These are phyloP conservation scores for Gamsiella multidivaricata DNA, from an alignment of 192 early-diverging fungal genomes.

Conservation along the genomic window DNA sequence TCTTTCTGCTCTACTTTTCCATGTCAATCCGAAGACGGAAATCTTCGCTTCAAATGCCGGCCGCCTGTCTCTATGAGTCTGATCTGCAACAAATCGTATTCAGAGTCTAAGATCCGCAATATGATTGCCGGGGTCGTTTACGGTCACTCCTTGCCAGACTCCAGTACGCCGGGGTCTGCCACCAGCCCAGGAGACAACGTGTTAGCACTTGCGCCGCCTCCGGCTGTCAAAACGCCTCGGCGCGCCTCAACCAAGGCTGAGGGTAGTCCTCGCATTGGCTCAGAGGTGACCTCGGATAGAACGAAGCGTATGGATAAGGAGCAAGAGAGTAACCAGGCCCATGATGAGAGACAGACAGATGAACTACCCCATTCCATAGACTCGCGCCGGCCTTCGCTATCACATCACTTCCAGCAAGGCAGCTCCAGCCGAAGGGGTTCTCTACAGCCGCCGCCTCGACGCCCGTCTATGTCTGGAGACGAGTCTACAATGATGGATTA, in stretches of 20 bases:
- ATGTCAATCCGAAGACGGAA: slow-evolving; percentile 22
- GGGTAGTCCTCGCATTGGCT: background rate
- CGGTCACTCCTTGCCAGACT: slow-evolving; percentile 37
- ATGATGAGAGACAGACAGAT: slow-evolving; percentile 12
- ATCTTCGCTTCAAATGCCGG: slow-evolving; percentile 47
- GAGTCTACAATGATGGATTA: slow-evolving; percentile 46
- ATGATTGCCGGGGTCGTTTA: slow-evolving; percentile 50
- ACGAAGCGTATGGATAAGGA: slow-evolving; percentile 8
- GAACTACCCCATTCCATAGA: slow-evolving; percentile 9
- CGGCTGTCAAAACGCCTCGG: slow-evolving; percentile 8
- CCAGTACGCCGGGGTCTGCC: slow-evolving; percentile 8
- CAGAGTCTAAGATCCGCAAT: slow-evolving; percentile 52
- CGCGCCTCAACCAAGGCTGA: slow-evolving; percentile 24
- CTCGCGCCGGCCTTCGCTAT: slow-evolving; percentile 13
- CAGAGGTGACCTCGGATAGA: slow-evolving; percentile 19
- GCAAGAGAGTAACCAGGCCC: slow-evolving; percentile 5
- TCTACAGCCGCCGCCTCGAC: slow-evolving; percentile 19
- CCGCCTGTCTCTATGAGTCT: slow-evolving; percentile 50
- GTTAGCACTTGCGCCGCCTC: slow-evolving; percentile 30
- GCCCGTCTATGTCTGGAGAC: slow-evolving; percentile 20
- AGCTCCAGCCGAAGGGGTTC: slow-evolving; percentile 24
- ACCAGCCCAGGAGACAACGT: slow-evolving; percentile 21
- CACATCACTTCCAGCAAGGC: slow-evolving; percentile 6
- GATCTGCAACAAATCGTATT: slow-evolving; percentile 53
- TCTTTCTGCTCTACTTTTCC: background rate